Conservation (phyloP, 2,329 filamentous ascomycete species). For the Neocucurbitaria cava region DNA sequence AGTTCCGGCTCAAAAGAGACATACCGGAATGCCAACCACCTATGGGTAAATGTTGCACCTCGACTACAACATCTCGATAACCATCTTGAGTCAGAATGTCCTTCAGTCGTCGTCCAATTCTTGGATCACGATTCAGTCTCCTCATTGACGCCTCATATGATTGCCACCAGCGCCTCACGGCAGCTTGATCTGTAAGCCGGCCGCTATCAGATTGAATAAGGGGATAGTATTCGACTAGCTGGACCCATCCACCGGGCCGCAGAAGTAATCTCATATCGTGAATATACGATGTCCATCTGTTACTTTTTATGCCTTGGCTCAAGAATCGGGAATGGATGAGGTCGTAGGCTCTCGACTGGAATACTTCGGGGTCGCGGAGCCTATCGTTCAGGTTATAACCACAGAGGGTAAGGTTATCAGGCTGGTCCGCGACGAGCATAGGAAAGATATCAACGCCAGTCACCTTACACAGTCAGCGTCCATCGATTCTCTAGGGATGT, state of each 20-base stretch:
- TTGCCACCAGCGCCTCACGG: conserved; percentile 46
- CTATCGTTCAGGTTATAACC: conserved; percentile 49
- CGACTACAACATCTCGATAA: conserved; percentile 38
- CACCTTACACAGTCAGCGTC: conserved; percentile 38
- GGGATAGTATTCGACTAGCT: conserved; percentile 87
- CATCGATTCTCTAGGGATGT: neutral
- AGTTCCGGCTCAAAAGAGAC: neutral
- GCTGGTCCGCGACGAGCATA: conserved; percentile 41
- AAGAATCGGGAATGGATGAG: conserved; percentile 81
- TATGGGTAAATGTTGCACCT: conserved; percentile 44
- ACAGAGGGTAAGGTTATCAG: conserved; percentile 45
- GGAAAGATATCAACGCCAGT: conserved; percentile 49
- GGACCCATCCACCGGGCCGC: conserved; percentile 81
- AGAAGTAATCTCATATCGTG: conserved; percentile 76
- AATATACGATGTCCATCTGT: conserved; percentile 78
- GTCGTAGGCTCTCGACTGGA: conserved; percentile 76
- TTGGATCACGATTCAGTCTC: conserved; percentile 40
- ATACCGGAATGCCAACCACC: conserved; percentile 48
- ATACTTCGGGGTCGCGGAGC: conserved; percentile 52
- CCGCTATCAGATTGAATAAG: conserved; percentile 88
- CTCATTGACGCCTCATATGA: conserved; percentile 46
- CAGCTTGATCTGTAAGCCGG: conserved; percentile 64
- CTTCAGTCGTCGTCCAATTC: conserved; percentile 41
- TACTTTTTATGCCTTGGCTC: conserved; percentile 72
- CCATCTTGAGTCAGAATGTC: conserved; percentile 39